Evolutionary conservation across 148 eudicot genomes (phyloP).

Genomic region (Chenopodium suecicum): DNA sequence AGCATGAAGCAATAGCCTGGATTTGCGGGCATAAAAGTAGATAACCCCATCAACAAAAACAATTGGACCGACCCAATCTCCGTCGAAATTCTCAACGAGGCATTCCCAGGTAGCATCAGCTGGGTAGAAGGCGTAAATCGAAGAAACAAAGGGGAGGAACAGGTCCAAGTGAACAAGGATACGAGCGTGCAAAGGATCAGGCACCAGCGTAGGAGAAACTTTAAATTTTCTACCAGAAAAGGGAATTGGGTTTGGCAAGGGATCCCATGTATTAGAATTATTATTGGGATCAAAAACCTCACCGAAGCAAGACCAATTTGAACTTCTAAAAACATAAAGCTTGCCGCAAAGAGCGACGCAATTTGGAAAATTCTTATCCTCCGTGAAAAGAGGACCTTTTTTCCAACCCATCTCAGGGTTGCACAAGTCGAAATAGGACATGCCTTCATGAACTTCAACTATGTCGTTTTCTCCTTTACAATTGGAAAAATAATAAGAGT

Average conservation of each 20-base stretch:
- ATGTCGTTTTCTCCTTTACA: neutral
- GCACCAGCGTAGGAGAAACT: neutral
- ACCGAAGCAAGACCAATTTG: neutral
- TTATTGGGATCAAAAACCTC: neutral
- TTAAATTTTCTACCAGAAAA: neutral
- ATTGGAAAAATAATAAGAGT: neutral
- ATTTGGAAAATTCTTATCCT: neutral
- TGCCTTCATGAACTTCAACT: neutral
- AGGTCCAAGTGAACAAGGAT: neutral
- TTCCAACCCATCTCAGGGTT: neutral
- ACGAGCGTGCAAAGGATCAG: neutral
- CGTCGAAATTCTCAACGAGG: neutral
- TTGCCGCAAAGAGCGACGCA: neutral
- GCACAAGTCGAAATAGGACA: neutral
- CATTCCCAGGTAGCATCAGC: neutral
- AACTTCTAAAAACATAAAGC: neutral
- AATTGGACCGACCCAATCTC: neutral
- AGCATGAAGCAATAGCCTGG: neutral
- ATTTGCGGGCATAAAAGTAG: neutral
- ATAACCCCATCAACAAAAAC: neutral
- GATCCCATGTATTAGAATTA: neutral
- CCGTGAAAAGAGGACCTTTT: neutral
- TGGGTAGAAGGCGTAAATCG: neutral
- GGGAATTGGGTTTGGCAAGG: neutral
- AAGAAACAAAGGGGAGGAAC: neutral